Conservation (phyloP, 1,139 yeast genomes). For the Scheffersomyces quercinus region DNA sequence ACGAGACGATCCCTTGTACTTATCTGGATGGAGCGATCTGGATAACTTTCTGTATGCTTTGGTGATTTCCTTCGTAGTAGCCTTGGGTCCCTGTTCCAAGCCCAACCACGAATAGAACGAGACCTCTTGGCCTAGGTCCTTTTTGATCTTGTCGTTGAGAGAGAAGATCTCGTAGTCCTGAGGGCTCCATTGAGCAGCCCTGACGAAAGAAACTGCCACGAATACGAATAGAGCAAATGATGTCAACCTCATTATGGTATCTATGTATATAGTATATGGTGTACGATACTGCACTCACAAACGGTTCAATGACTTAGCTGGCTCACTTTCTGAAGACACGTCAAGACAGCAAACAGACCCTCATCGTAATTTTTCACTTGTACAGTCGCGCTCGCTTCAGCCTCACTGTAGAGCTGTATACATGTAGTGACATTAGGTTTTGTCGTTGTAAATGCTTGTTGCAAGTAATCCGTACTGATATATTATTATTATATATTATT, state of each 20-base stretch:
- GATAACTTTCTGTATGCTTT: constrained; percentile 76
- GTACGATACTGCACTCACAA: too few relatives aligned
- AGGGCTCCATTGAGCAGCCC: constrained; percentile 39
- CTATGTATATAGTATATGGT: too few relatives aligned
- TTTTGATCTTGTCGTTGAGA: constrained; percentile 63
- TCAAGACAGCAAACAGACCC: too few relatives aligned
- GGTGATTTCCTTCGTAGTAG: constrained; percentile 63
- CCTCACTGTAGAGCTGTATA: too few relatives aligned
- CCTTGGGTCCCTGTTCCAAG: constrained; percentile 49
- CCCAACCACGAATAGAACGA: constrained; percentile 73
- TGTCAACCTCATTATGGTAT: constrained; percentile 1
- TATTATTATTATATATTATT: too few relatives aligned
- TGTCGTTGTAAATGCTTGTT: too few relatives aligned
- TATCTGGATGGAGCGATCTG: constrained; percentile 82
- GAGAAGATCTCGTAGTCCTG: constrained; percentile 82
- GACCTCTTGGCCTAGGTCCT: constrained; percentile 61
- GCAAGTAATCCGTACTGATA: too few relatives aligned
- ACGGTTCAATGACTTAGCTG: too few relatives aligned
- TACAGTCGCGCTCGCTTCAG: too few relatives aligned
- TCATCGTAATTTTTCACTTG: too few relatives aligned
- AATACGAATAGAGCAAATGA: constrained; percentile 6
- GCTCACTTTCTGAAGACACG: too few relatives aligned
- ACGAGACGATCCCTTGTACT: constrained; percentile 44
- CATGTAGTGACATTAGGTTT: too few relatives aligned
- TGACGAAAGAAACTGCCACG: constrained; percentile 1